These are phyloP conservation scores for Xylaria sp. DNA, from an alignment of 2,329 filamentous ascomycete genomes.

Conservation along the genomic window DNA sequence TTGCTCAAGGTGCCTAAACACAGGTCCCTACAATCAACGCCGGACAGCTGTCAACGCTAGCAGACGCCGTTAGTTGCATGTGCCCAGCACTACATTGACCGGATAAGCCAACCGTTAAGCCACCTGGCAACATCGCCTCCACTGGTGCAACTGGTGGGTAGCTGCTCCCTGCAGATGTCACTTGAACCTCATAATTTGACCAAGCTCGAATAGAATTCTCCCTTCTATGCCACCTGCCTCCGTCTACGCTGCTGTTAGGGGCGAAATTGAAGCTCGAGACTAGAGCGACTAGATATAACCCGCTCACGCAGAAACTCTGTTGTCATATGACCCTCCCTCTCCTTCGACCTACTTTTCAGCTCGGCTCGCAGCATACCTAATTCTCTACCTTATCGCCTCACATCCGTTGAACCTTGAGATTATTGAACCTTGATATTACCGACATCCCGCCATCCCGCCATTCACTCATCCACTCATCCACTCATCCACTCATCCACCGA, in stretches of 20 bases:
- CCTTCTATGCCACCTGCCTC: slow-evolving; percentile 5
- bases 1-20: not conserved
- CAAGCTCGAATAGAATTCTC: slow-evolving; percentile 22
- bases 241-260: slow-evolving; percentile 28
- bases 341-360: slow-evolving; percentile 5
- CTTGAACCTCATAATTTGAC: slow-evolving; percentile 24
- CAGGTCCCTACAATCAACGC: not conserved
- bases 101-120: slow-evolving; percentile 36
- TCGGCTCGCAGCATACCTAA: not conserved
- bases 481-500: slow-evolving; percentile 13
- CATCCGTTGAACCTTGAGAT: not conserved
- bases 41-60: slow-evolving; percentile 18
- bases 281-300: slow-evolving; percentile 8
- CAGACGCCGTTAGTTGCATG: slow-evolving; percentile 33
- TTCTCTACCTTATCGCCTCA: slow-evolving; percentile 2
- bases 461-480: too few relatives aligned
- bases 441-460: slow-evolving; percentile 15
- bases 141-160: not conserved
- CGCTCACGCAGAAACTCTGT: not conserved
- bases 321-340: slow-evolving; percentile 10
- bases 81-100: slow-evolving; percentile 28
- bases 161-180: slow-evolving; percentile 11
- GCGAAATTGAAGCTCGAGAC: not conserved
- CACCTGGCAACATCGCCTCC: slow-evolving; percentile 41
- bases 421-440: not conserved